Conservation (phyloP, 2,329 filamentous ascomycete species). For the Apiospora hydei region DNA sequence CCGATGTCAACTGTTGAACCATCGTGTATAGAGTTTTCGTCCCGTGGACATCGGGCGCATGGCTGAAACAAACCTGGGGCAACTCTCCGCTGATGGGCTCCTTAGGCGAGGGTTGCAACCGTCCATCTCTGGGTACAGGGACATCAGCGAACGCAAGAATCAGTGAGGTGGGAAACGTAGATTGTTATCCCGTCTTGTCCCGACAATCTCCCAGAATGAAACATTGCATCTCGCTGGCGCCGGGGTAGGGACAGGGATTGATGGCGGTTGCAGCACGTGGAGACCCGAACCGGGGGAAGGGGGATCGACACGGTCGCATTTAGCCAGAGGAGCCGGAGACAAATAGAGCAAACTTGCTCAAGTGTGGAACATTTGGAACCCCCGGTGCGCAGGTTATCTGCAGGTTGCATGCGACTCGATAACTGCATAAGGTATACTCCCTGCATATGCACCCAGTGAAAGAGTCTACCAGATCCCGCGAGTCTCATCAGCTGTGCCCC, state of each 20-base stretch:
- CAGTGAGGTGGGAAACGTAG: neutral
- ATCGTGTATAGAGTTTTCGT: neutral
- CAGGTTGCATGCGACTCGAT: neutral
- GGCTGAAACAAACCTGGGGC: neutral
- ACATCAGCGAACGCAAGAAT: no score
- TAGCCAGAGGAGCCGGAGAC: conserved; percentile 1
- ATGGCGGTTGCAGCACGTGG: neutral
- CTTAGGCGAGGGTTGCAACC: neutral
- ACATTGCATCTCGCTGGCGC: neutral
- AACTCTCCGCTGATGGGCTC: neutral
- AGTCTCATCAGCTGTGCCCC: neutral
- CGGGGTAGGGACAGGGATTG: neutral
- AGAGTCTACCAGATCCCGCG: neutral
- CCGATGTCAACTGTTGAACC: neutral
- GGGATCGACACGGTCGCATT: conserved; percentile 11
- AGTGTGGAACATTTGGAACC: neutral
- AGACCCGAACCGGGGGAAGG: neutral
- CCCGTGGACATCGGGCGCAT: neutral
- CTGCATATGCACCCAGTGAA: neutral
- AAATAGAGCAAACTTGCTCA: conserved; percentile 27
- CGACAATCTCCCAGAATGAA: neutral
- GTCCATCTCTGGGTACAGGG: neutral
- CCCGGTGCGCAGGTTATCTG: neutral
- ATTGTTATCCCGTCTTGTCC: no score
- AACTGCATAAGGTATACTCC: no score